Base-by-base conservation (phyloP, 139 green algal genomes). In the Chlamydomonas eustigma region DNA sequence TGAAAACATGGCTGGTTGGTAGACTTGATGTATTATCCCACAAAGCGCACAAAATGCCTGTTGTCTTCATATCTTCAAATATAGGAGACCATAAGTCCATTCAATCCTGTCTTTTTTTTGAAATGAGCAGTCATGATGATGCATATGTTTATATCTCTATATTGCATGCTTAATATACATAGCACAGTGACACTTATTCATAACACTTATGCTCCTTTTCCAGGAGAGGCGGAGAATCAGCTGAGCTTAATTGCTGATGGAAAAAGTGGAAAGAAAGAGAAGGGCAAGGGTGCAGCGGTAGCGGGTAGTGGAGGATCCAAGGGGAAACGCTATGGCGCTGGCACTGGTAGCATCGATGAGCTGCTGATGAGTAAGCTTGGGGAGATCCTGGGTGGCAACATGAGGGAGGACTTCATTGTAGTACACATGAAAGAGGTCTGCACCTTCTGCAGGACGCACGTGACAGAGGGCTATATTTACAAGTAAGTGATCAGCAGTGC, bases 371-470 rank as follows among this genome's bases (percentile, higher is more conserved):
- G 66, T 22, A 76, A 82, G 79, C 84, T 99, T 66, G 92, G 91
- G 0, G 90, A 97, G 67, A 85, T 87, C 38, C 94, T 98, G 35
- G 81, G 90, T 37, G 87, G 86, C 80, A 87, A 85, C 76, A 98
- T 98, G 93, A 92, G 91, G 73, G 92, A 98, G 64, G 96, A 99
- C 85, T 98, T 99, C 84, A 98, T 99, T 69, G 91, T 99, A 67
- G 94, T 94, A 33, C 94, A 99, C 85, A 80, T 99, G 72, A 88
- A 90, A 64, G 90, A 94, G 79, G 86, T 88, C 50, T 99, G 96
- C 88, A 90, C 82, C 72, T 90, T 94, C 78, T 98, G 96, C 87
- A 79, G 85, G 22, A 67, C 28, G 6, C 83, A 90, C 71, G 75
- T 86, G 39, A 37, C 50, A 6, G 64, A 74, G 5, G 73, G 63